Percentiles rank a stretch among this genome's conserved stretches.
These are phyloP conservation scores for Candida quercuum DNA, from an alignment of 805 yeast species.

Conservation along the genomic window DNA sequence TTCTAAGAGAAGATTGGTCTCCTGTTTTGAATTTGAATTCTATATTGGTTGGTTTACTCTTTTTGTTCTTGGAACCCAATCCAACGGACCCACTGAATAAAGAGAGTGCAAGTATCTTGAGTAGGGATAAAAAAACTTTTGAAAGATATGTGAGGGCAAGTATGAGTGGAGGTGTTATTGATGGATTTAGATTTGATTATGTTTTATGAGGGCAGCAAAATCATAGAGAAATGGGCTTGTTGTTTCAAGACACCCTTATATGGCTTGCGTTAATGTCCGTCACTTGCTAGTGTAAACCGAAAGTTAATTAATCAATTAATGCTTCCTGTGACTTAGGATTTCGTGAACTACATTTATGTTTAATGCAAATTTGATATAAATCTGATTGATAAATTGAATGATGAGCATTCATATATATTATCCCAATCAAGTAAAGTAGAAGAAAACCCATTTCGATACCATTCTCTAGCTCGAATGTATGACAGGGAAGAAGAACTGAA, in stretches of 20 bases:
- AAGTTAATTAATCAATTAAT: no score
- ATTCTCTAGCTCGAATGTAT: no score
- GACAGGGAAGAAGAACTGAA: no score
- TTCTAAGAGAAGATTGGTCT: constrained; percentile 92
- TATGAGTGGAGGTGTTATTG: constrained; percentile 70
- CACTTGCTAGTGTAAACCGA: not conserved
- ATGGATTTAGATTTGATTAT: constrained; percentile 54
- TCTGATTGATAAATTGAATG: no score
- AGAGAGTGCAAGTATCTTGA: constrained; percentile 68
- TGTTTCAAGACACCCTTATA: not conserved
- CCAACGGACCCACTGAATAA: constrained; percentile 90
- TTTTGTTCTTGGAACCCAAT: constrained; percentile 84
- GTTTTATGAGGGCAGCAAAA: constrained; percentile 31
- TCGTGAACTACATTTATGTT: no score
- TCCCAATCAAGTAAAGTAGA: no score
- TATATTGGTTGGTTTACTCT: constrained; percentile 78
- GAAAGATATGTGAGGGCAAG: constrained; percentile 49
- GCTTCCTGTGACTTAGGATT: no score
- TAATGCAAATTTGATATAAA: no score
- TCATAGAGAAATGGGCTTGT: not conserved
- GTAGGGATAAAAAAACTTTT: constrained; percentile 43
- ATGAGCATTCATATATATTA: no score
- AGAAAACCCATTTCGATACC: no score
- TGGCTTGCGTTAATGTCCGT: no score
- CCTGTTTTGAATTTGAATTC: constrained; percentile 84